phyloP scores from a whole-genome alignment of 2,329 filamentous ascomycete genomes.

The Alternaria solani region DNA sequence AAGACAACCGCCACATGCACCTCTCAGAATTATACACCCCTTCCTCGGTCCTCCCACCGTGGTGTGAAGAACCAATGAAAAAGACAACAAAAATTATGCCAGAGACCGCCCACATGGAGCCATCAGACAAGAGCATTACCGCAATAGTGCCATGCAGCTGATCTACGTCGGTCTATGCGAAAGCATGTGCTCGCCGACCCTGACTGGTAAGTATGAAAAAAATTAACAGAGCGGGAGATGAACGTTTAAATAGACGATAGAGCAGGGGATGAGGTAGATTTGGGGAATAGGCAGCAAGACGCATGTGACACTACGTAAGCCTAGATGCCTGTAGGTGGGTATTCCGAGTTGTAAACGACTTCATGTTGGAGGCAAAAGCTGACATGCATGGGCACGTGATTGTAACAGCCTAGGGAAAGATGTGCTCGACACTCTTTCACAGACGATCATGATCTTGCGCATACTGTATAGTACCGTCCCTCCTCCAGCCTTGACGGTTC shows the following conservation, averaged over 20 bases:
- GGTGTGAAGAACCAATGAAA: constrained; percentile 5
- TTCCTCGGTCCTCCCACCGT: constrained; percentile 6
- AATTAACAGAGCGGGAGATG: not conserved
- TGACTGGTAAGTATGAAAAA: constrained; percentile 15
- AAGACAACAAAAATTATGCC: constrained; percentile 19
- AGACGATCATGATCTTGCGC: not conserved
- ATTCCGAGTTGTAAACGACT: not conserved
- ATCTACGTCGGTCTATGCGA: constrained; percentile 13
- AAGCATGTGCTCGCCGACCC: constrained; percentile 19
- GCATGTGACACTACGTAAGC: not conserved
- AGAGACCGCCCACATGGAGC: constrained; percentile 12
- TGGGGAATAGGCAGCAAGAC: not conserved
- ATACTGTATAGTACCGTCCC: not conserved
- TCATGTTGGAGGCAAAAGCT: constrained; percentile 6
- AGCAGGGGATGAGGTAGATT: not conserved
- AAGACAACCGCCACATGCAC: not conserved
- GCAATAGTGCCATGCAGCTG: constrained; percentile 17
- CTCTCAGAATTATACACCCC: not conserved
- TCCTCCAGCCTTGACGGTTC: constrained; percentile 37
- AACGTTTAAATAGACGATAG: constrained; percentile 1
- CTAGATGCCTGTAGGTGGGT: not conserved
- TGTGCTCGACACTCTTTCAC: not conserved
- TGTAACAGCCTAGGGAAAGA: not conserved
- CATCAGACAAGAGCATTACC: constrained; percentile 15
- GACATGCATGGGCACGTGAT: constrained; percentile 5